These are phyloP conservation scores for Huntiella moniliformis DNA, from an alignment of 2,329 filamentous ascomycete genomes.

Conservation along the genomic window DNA sequence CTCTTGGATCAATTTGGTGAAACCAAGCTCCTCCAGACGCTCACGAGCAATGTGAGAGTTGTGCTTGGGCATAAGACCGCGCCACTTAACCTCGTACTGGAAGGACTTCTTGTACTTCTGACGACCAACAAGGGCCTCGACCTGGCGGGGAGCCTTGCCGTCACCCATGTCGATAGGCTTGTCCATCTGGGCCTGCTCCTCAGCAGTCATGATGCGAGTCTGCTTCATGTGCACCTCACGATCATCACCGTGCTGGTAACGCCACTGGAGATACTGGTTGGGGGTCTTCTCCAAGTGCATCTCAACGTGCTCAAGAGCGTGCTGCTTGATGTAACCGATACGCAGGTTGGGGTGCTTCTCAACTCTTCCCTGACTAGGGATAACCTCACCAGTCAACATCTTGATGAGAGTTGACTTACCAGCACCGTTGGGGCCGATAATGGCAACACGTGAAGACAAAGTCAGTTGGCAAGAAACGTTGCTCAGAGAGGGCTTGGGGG, in stretches of 20 bases:
- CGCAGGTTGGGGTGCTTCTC: slow-evolving; percentile 97
- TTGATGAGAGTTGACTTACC: slow-evolving; percentile 98
- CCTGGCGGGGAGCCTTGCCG: slow-evolving; percentile 54
- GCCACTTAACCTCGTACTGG: slow-evolving; percentile 97
- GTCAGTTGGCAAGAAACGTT: slow-evolving; percentile 79
- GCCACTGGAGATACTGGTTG: slow-evolving; percentile 97
- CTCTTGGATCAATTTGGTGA: slow-evolving; percentile 86
- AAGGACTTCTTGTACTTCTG: slow-evolving; percentile 99
- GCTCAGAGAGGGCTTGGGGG: slow-evolving; percentile 66
- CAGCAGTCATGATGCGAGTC: slow-evolving; percentile 70
- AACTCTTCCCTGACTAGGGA: slow-evolving; percentile 68
- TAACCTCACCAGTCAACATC: slow-evolving; percentile 77
- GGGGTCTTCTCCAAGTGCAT: slow-evolving; percentile 99
- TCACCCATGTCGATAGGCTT: slow-evolving; percentile 72
- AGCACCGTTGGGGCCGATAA: slow-evolving; percentile 93
- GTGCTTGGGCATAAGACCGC: slow-evolving; percentile 69
- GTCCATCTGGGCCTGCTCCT: slow-evolving; percentile 80
- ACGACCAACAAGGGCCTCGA: slow-evolving; percentile 83
- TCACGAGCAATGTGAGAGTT: slow-evolving; percentile 89
- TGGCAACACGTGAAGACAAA: slow-evolving; percentile 81
- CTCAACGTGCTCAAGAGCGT: slow-evolving; percentile 95
- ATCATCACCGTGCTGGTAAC: slow-evolving; percentile 91
- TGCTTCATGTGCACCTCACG: slow-evolving; percentile 96
- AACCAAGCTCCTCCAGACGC: slow-evolving; percentile 69
- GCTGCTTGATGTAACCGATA: slow-evolving; percentile 99